phyloP scores from a whole-genome alignment of 2,329 filamentous ascomycete species.

The Penicillium concentricum region DNA sequence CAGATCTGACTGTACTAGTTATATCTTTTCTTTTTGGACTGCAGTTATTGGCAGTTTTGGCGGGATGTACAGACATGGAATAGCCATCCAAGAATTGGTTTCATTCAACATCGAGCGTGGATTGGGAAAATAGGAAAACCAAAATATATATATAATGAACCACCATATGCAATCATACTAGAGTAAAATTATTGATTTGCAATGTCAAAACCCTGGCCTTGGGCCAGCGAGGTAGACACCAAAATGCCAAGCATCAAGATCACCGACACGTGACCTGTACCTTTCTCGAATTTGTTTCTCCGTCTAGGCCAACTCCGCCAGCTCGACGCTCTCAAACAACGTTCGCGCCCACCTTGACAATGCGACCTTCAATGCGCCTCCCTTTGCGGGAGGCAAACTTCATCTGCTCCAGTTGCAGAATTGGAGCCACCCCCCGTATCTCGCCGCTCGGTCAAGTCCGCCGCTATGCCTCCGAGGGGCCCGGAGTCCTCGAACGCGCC shows the following conservation, averaged over 20 bases:
- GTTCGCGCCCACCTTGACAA: conserved; percentile 26
- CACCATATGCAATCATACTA: background rate
- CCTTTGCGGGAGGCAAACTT: conserved; percentile 40
- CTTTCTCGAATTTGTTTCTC: conserved; percentile 24
- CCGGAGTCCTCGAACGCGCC: conserved; percentile 46
- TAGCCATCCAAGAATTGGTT: background rate
- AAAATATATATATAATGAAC: too few species aligned
- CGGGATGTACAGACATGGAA: background rate
- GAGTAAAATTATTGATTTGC: background rate
- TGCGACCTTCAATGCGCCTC: conserved; percentile 40
- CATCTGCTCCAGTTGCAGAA: conserved; percentile 43
- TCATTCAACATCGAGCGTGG: too few species aligned
- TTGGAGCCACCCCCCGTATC: conserved; percentile 34
- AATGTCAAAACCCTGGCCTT: background rate
- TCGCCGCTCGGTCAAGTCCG: conserved; percentile 34
- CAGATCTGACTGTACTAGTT: background rate
- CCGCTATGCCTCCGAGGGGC: conserved; percentile 35
- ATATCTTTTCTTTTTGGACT: background rate
- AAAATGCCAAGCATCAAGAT: conserved; percentile 16
- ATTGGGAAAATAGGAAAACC: background rate
- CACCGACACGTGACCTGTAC: conserved; percentile 26
- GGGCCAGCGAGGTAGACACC: background rate
- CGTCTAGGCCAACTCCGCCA: conserved; percentile 19
- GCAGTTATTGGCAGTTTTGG: background rate
- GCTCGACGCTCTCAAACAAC: conserved; percentile 3